A percentile compares a stretch with the other conserved stretches of the same genome.
These are phyloP conservation scores for Ceratorhiza oryzae-sativae DNA, from an alignment of 1,284 basidiomycete genomes.

Conservation along the genomic window DNA sequence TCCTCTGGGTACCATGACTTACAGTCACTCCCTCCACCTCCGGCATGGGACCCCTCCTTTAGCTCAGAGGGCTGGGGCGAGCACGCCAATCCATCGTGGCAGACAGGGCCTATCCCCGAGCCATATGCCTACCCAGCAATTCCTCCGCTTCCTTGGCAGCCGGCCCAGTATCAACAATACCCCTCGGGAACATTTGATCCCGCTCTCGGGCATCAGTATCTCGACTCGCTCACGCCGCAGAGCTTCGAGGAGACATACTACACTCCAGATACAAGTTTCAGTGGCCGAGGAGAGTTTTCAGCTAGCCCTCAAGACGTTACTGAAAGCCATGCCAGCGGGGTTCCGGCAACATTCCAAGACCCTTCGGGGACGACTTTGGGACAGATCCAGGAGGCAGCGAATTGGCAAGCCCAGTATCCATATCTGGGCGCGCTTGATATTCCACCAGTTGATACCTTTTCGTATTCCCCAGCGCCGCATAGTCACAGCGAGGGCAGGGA, in stretches of 20 bases:
- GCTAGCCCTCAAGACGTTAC: conserved; percentile 5
- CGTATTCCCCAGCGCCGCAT: conserved; percentile 25
- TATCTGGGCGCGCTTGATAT: conserved; percentile 37
- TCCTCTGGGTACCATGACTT: conserved; percentile 29
- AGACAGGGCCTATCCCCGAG: neutral
- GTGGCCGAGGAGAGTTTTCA: conserved; percentile 24
- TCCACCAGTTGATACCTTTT: conserved; percentile 20
- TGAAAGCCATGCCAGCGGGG: neutral
- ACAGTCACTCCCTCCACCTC: conserved; percentile 20
- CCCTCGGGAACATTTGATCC: conserved; percentile 26
- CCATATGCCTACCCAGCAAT: conserved; percentile 34
- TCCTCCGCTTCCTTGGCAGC: conserved; percentile 36
- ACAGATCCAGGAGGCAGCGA: neutral
- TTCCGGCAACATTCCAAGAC: conserved; percentile 1
- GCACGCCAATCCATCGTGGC: conserved; percentile 9
- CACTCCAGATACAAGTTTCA: conserved; percentile 21
- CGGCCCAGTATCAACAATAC: conserved; percentile 18
- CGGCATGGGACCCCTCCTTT: conserved; percentile 30
- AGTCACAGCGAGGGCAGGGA: conserved; percentile 9
- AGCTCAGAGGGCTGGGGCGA: conserved; percentile 31
- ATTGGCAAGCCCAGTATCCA: conserved; percentile 35
- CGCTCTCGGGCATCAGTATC: neutral
- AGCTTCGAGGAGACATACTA: conserved; percentile 27
- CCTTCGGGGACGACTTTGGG: conserved; percentile 2
- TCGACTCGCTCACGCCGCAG: conserved; percentile 6